A percentile compares a stretch with the other conserved stretches of the same genome.
phyloP scores from a whole-genome alignment of 2,329 filamentous ascomycete species.

The Talaromyces albobiverticillius region DNA sequence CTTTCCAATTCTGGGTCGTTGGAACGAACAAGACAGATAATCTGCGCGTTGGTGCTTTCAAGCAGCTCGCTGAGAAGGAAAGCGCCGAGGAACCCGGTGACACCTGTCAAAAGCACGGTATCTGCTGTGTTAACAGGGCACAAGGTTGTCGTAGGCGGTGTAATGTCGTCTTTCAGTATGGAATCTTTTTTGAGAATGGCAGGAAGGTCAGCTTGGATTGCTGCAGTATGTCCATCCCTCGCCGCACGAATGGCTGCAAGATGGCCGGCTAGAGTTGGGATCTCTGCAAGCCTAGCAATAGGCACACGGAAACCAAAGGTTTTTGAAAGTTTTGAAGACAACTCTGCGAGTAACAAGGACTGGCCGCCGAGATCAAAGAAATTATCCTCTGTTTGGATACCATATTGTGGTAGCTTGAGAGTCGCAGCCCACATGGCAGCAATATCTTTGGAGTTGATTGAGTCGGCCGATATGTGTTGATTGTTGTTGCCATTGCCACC shows the following conservation, averaged over 20 bases:
- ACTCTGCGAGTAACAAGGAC: slow-evolving; percentile 71
- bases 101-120: slow-evolving; percentile 70
- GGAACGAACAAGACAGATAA: slow-evolving; percentile 72
- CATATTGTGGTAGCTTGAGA: slow-evolving; percentile 61
- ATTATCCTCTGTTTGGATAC: slow-evolving; percentile 67
- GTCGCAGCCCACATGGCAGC: slow-evolving; percentile 70
- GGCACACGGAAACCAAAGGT: slow-evolving; percentile 72
- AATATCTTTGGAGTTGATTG: slow-evolving; percentile 65
- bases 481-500: slow-evolving; percentile 39
- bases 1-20: slow-evolving; percentile 64
- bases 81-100: slow-evolving; percentile 72
- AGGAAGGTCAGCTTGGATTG: slow-evolving; percentile 72
- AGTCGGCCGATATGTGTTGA: slow-evolving; percentile 55
- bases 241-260: slow-evolving; percentile 67
- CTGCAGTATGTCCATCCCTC: slow-evolving; percentile 69
- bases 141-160: slow-evolving; percentile 53
- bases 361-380: slow-evolving; percentile 83
- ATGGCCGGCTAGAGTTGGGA: slow-evolving; percentile 70
- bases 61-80: slow-evolving; percentile 69
- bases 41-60: slow-evolving; percentile 64
- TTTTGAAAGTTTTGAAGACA: slow-evolving; percentile 67
- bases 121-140: slow-evolving; percentile 62
- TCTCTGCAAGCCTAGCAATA: slow-evolving; percentile 67
- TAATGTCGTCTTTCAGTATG: slow-evolving; percentile 67
- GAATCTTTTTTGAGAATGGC: slow-evolving; percentile 66